Evolutionary conservation across 2,329 filamentous ascomycete genomes (phyloP), one percentile per base, ranked within the genome.

Genomic region (Trichocomaceae sp.): DNA sequence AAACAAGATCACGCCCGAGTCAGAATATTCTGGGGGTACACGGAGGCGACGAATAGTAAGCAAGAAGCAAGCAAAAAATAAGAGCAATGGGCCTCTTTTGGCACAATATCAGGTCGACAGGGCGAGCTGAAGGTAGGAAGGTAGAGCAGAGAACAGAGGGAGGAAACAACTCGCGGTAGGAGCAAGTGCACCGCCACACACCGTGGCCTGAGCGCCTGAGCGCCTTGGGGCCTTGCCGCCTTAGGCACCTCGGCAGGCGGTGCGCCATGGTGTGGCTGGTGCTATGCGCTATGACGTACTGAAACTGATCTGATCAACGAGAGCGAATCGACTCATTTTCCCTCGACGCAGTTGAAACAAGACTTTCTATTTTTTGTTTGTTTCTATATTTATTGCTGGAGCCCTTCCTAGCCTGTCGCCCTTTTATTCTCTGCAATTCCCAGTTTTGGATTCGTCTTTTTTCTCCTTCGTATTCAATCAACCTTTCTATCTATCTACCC

Each of bases 251-350:
- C 33, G 20, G 10, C 48, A 37, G 17, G 17, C 15, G 7, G 8
- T 44, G 15, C 47, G 51, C 47, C 53, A 33, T 29, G 46, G 3
- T 47, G 54, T 56, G 54, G 54, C 54, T 56, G 44, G 26, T n/a
- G n/a, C 17, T 2, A 1, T 12, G 13, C 35, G 17, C 15, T 22
- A 39, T n/a, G 23, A 22, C 39, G 39, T 20, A 20, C 39, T 3
- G 39, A 26, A 45, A 20, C 26, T 13, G 22, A 22, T 19, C 9
- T 9, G 8, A 20, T 22, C 17, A 12, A 20, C 39, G 17, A 19
- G 17, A 42, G 39, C 39, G 39, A 42, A 42, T 42, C 39, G 17
- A 42, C 17, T 1, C n/a, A 12, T 5, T 42, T 9, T 20, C 9
- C 7, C 17, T 10, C 12, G 7, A 12, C 2, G 3, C 17, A 20